phyloP scores from a whole-genome alignment of 306 rosid genomes.

The Rosa lucieae region DNA sequence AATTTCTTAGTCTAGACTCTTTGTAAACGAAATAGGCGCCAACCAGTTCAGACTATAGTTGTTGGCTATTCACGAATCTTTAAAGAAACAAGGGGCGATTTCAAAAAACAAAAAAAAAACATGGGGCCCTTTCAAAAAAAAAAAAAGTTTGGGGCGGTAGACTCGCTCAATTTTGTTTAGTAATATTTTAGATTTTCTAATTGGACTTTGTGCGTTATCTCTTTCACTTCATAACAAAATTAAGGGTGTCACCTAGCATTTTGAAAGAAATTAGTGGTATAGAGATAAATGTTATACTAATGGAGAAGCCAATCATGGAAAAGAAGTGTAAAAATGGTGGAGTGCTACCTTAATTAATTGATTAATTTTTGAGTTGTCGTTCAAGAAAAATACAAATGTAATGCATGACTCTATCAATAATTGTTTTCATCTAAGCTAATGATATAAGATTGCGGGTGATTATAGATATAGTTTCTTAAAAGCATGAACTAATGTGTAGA shows the following conservation, averaged over 20 bases:
- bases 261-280: not conserved
- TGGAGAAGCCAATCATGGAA: not conserved
- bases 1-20: not conserved
- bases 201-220: not conserved
- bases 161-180: not conserved
- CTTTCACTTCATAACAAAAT: not conserved
- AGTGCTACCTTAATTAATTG: not conserved
- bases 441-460: not conserved
- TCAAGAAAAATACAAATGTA: not conserved
- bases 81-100: not conserved
- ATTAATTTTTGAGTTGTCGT: not conserved
- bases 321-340: conserved; percentile 1
- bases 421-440: not conserved
- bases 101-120: not conserved
- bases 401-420: not conserved
- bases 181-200: not conserved
- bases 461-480: too few species aligned
- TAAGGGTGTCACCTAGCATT: not conserved
- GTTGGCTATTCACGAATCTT: not conserved
- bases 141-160: too few species aligned
- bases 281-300: not conserved
- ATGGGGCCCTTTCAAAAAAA: too few species aligned
- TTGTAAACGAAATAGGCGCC: conserved; percentile 17
- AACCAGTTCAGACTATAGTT: conserved; percentile 20
- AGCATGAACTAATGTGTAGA: too few species aligned